Base-by-base conservation (phyloP, 2,329 filamentous ascomycete genomes). In the Pseudocercospora musae region DNA sequence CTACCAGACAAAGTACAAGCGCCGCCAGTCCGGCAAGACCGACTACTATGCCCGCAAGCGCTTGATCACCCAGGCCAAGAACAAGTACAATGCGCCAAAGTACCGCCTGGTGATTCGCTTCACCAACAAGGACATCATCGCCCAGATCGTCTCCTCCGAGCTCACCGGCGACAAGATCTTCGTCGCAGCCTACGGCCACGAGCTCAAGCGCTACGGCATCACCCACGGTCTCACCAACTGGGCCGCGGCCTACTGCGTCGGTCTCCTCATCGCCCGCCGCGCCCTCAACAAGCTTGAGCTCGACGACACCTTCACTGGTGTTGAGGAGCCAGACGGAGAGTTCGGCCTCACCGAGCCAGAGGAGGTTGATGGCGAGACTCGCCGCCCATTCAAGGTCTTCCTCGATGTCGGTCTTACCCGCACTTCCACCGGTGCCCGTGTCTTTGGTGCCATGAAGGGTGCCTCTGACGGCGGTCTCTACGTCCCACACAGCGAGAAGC, bases 21-120 rank as follows among this genome's bases (percentile, higher is more conserved):
- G 95, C 81, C 89, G 95, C 83, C 88, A 91, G 74, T 79, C 89
- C 78, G 95, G 95, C 80, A 99, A 99, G 91, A 99, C 95, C 85
- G 95, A 99, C 82, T 99, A 99, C 92, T 98, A 97, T 82, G 95
- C 95, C 80, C 94, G 95, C 82, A 98, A 98, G 91, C 90, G 95
- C 79, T 87, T 99, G 82, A 95, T 98, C 87, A 93, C 92, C 85
- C 95, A 99, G 88, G 95, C 95, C 85, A 99, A 98, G 92, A 99
- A 99, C 92, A 99, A 99, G 90, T 99, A 98, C 90, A 96, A 96
- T 85, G 90, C 95, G 70, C 95, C 95, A 83, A 99, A 99, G 89
- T 98, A 99, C 90, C 91, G 95, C 79, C 90, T 99, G 78, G 95
- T 99, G 73, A 92, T 99, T 80, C 95, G 95, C 70, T 77, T 77